A percentile compares a stretch with the other conserved stretches of the same genome.
Evolutionary conservation across 2,329 filamentous ascomycete species (phyloP).

Genomic region (Achaetomium macrosporum): DNA sequence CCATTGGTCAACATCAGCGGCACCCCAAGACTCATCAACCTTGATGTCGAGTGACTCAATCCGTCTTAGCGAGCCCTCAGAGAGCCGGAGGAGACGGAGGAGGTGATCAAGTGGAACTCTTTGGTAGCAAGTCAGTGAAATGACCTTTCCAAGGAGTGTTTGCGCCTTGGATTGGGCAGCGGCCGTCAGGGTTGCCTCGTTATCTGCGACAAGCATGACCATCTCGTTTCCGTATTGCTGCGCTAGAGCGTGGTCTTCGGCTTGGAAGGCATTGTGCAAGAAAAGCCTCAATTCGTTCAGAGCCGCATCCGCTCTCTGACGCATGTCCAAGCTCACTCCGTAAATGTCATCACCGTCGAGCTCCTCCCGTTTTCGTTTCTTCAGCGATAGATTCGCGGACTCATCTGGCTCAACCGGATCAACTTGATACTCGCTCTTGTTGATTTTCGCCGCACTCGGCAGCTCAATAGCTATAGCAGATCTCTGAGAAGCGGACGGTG

Average conservation of each 20-base stretch:
- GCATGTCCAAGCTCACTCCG: conserved; percentile 66
- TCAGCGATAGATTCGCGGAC: conserved; percentile 42
- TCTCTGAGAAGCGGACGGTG: conserved; percentile 21
- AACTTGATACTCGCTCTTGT: conserved; percentile 48
- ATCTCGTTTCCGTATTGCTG: conserved; percentile 50
- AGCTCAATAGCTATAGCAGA: conserved; percentile 45
- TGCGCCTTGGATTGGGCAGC: conserved; percentile 67
- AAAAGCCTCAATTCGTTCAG: conserved; percentile 64
- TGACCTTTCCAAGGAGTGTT: conserved; percentile 65
- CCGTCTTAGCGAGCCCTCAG: conserved; percentile 66
- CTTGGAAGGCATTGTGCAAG: conserved; percentile 66
- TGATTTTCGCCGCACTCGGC: conserved; percentile 35
- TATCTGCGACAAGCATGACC: conserved; percentile 49
- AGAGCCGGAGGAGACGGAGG: conserved; percentile 68
- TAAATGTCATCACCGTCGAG: conserved; percentile 50
- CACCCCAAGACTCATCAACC: conserved; percentile 61
- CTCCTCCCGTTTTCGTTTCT: conserved; percentile 49
- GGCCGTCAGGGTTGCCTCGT: conserved; percentile 60
- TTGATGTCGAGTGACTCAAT: conserved; percentile 63
- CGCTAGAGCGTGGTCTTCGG: conserved; percentile 62
- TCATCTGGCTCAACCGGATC: conserved; percentile 43
- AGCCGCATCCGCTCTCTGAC: conserved; percentile 71
- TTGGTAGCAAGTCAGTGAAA: conserved; percentile 60
- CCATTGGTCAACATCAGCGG: conserved; percentile 66
- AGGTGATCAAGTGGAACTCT: conserved; percentile 71